Evolutionary conservation across 306 rosid species (phyloP).

Genomic region (Luffa aegyptiaca): DNA sequence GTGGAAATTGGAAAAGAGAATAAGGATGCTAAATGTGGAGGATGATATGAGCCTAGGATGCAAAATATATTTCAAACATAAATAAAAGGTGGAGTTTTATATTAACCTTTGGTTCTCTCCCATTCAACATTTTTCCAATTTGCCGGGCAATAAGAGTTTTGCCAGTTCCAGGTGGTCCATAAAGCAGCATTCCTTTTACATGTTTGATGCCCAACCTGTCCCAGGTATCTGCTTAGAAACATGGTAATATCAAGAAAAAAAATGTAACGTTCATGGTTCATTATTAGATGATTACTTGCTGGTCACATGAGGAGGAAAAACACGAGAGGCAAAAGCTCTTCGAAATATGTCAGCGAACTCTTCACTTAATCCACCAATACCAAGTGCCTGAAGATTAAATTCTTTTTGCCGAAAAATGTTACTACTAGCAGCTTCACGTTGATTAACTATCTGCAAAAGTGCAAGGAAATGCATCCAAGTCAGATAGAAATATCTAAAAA

Average conservation of each 20-base stretch:
- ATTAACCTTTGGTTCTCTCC: conserved; percentile 92
- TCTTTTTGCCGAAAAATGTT: conserved; percentile 85
- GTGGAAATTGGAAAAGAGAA: not conserved
- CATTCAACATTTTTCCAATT: conserved; percentile 93
- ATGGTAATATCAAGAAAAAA: conserved; percentile 11
- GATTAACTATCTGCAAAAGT: conserved; percentile 64
- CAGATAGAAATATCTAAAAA: not conserved
- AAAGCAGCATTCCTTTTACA: conserved; percentile 94
- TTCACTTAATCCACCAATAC: conserved; percentile 87
- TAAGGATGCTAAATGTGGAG: not conserved
- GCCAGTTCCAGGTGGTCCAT: conserved; percentile 99
- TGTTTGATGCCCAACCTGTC: conserved; percentile 93
- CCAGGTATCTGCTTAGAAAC: conserved; percentile 27
- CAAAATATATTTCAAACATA: not conserved
- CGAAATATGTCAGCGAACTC: conserved; percentile 97
- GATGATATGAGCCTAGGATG: not conserved
- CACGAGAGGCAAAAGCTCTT: conserved; percentile 99
- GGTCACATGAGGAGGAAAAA: conserved; percentile 92
- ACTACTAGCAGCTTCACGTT: conserved; percentile 89
- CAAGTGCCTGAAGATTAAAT: conserved; percentile 84
- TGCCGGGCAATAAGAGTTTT: conserved; percentile 99
- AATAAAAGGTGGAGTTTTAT: not conserved
- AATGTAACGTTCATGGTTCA: conserved; percentile 7
- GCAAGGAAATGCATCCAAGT: conserved; percentile 13
- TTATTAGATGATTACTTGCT: conserved; percentile 53